Conservation (phyloP, 768 basidiomycete genomes). For the Kwoniella shandongensis region DNA sequence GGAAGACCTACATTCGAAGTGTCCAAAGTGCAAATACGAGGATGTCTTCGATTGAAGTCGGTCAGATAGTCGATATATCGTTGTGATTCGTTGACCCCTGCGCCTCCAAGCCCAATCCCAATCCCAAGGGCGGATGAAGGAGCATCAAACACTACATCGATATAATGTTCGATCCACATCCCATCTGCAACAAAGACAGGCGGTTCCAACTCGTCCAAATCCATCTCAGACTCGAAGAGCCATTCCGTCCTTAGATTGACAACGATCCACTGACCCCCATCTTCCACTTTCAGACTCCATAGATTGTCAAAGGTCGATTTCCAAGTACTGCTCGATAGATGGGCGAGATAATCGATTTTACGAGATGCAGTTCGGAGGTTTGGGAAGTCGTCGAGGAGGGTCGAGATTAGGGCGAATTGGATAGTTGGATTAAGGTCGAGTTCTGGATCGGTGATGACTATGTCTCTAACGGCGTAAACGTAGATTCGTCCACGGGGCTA, state of each 20-base stretch:
- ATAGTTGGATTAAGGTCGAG: neutral
- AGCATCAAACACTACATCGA: neutral
- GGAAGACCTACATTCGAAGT: neutral
- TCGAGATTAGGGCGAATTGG: neutral
- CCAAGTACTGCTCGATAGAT: neutral
- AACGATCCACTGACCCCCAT: neutral
- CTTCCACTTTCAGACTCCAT: neutral
- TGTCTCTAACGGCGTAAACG: neutral
- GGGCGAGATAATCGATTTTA: neutral
- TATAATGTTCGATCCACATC: neutral
- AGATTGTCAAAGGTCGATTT: constrained; percentile 2
- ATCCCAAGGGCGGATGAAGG: neutral
- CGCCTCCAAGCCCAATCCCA: neutral
- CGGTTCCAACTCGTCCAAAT: neutral
- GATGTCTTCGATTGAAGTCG: neutral
- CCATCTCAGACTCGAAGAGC: neutral
- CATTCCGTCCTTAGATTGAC: neutral
- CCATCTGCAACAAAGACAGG: neutral
- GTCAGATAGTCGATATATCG: constrained; percentile 1
- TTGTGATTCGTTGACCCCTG: neutral
- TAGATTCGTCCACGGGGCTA: constrained; percentile 8
- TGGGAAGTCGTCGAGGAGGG: constrained; percentile 1
- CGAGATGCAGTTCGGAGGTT: constrained; percentile 3
- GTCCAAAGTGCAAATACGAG: neutral
- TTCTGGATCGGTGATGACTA: neutral